Percentiles rank a stretch among this genome's conserved stretches.
These are phyloP conservation scores for Syzygium malaccense DNA, from an alignment of 441 rosid species.

Conservation along the genomic window DNA sequence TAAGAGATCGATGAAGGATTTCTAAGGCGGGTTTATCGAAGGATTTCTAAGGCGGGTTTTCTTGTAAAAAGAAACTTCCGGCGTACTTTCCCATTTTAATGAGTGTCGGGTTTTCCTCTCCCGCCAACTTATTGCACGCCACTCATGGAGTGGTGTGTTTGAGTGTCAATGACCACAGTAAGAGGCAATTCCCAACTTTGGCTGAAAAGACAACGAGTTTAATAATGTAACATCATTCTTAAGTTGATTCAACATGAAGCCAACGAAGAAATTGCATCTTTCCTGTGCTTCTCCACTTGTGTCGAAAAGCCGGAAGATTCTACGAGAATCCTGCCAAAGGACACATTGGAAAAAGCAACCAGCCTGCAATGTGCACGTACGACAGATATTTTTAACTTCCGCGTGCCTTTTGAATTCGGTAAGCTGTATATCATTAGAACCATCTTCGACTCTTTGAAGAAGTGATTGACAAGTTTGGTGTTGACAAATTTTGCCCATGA, in stretches of 20 bases:
- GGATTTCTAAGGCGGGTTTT: not conserved
- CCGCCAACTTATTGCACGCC: not conserved
- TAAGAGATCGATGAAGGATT: not conserved
- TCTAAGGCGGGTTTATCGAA: not conserved
- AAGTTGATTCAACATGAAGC: not conserved
- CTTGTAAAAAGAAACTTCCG: not conserved
- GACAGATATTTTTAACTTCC: not conserved
- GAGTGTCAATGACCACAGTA: not conserved
- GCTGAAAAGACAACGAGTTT: not conserved
- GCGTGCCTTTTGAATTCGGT: not conserved
- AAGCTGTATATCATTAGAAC: not conserved
- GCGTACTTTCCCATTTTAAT: not conserved
- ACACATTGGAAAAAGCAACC: not conserved
- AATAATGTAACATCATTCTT: not conserved
- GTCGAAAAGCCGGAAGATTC: not conserved
- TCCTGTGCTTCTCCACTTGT: not conserved
- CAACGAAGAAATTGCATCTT: not conserved
- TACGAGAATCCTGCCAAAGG: not conserved
- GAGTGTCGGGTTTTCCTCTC: not conserved
- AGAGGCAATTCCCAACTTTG: not conserved
- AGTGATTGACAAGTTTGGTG: not conserved
- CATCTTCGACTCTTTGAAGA: not conserved
- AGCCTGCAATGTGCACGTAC: not conserved
- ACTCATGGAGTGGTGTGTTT: not conserved
- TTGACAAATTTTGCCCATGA: not conserved